Conservation (phyloP, 2,329 filamentous ascomycete genomes). For the Neopestalotiopsis clavispora region DNA sequence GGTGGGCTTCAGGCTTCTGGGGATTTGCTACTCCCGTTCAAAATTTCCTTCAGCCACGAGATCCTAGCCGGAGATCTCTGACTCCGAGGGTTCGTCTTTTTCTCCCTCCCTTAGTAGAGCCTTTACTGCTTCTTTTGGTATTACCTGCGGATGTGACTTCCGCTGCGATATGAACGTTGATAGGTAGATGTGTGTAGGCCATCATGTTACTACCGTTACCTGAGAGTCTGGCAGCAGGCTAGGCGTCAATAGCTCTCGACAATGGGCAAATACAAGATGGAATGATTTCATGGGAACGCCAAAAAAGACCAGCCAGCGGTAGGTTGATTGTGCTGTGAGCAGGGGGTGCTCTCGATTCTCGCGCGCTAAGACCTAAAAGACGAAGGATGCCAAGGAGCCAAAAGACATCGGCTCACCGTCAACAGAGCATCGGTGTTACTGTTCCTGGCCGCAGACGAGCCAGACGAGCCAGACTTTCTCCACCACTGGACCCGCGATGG, state of each 20-base stretch:
- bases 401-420: slow-evolving; percentile 6
- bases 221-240: background rate
- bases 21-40: background rate
- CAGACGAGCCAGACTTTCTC: background rate
- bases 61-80: slow-evolving; percentile 11
- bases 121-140: background rate
- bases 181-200: background rate
- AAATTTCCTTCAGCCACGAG: background rate
- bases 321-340: background rate
- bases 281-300: background rate
- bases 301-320: background rate
- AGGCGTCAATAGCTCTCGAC: background rate
- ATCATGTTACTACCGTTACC: background rate
- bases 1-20: too few species aligned
- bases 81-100: background rate
- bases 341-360: background rate
- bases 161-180: background rate
- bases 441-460: background rate
- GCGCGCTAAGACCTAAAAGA: background rate
- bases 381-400: background rate
- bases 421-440: slow-evolving; percentile 4
- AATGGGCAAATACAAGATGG: background rate
- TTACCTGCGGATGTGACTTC: background rate
- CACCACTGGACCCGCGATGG: background rate
- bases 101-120: background rate